Percentiles rank a stretch among this genome's conserved stretches.
Conservation (phyloP, 495 filamentous ascomycete species). For the Penicillium longicatenatum region DNA sequence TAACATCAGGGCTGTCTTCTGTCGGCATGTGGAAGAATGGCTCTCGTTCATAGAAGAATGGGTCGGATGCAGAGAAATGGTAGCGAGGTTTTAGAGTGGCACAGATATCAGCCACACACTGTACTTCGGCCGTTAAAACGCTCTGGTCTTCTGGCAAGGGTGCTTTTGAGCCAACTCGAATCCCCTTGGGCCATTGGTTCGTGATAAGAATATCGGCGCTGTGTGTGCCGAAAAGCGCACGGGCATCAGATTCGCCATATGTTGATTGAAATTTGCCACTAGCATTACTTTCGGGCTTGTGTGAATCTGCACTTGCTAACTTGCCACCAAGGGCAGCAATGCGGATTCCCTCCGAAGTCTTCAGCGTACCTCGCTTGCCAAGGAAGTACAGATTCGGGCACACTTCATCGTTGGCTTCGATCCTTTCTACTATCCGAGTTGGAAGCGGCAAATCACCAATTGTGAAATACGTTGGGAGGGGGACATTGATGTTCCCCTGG, state of each 20-base stretch:
- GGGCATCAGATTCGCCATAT: slow-evolving; percentile 77
- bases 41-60: slow-evolving; percentile 83
- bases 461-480: slow-evolving; percentile 85
- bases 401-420: slow-evolving; percentile 76
- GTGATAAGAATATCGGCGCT: slow-evolving; percentile 84
- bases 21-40: slow-evolving; percentile 78
- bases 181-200: slow-evolving; percentile 74
- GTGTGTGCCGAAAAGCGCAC: slow-evolving; percentile 69
- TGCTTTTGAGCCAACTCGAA: slow-evolving; percentile 63
- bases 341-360: slow-evolving; percentile 85
- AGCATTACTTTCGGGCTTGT: slow-evolving; percentile 28
- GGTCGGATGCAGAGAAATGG: slow-evolving; percentile 72
- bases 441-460: slow-evolving; percentile 72
- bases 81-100: slow-evolving; percentile 79
- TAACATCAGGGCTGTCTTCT: slow-evolving; percentile 52
- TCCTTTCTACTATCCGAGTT: slow-evolving; percentile 62
- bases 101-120: slow-evolving; percentile 73
- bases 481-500: slow-evolving; percentile 66
- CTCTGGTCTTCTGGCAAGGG: slow-evolving; percentile 44
- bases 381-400: slow-evolving; percentile 87
- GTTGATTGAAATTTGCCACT: slow-evolving; percentile 29
- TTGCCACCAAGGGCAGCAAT: slow-evolving; percentile 80
- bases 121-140: slow-evolving; percentile 44
- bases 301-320: slow-evolving; percentile 13
- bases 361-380: slow-evolving; percentile 79